Evolutionary conservation across 2,329 filamentous ascomycete species (phyloP), one percentile per base, ranked within the genome.

Genomic region (Penicillium sumatraense): DNA sequence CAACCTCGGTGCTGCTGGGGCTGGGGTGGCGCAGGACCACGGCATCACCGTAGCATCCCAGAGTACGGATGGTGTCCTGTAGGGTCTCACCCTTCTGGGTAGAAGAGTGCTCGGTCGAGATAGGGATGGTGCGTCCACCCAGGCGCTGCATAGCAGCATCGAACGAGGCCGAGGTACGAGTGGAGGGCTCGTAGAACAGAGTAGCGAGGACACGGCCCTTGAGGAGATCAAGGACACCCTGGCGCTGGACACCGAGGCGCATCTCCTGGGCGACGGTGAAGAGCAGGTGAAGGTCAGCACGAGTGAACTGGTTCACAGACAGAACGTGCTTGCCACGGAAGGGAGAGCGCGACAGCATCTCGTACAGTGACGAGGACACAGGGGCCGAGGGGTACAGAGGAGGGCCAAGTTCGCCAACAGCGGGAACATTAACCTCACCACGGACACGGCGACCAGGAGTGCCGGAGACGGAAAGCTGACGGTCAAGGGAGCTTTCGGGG

Each of bases 181-280:
- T 99, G 0, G 93, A 98, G 2, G 95, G 95, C 81, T 99, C 95
- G 76, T 93, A 99, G 84, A 99, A 99, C 80, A 99, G 86, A 2
- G 91, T 95, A 78, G 89, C 91, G 33, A 99, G 83, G 11, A 99
- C 86, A 42, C 90, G 87, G 24, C 93, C 92, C 67, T 89, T 90
- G 58, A 99, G 86, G 53, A 96, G 83, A 68, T 95, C 89, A 48
- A 99, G 82, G 26, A 95, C 89, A 56, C 95, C 95, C 68, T 96
- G 89, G 47, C 93, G 89, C 78, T 98, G 91, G 26, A 97, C 95
- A 51, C 92, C 93, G 16, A 96, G 85, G 26, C 93, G 90, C 93
- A 99, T 98, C 79, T 99, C 95, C 74, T 96, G 91, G 1, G 95
- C 95, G 47, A 99, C 90, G 7, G 93, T 96, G 82, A 99, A 98